Percentiles rank a stretch among this genome's conserved stretches.
Conservation (phyloP, 495 filamentous ascomycete species). For the Xylaria grammica region DNA sequence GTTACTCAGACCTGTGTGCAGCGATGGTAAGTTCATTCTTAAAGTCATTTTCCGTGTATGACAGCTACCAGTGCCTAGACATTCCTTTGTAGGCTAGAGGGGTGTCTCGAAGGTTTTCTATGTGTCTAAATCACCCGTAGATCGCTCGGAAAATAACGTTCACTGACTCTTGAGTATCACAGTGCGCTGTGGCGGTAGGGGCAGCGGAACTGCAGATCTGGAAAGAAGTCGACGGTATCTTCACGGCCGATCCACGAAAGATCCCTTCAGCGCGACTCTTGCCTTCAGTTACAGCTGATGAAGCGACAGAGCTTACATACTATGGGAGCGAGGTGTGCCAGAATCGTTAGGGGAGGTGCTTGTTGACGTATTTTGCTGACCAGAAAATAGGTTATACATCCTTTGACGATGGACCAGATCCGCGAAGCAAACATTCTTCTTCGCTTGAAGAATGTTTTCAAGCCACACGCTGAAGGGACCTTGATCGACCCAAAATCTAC, state of each 20-base stretch:
- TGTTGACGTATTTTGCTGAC: conserved; percentile 16
- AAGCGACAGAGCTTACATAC: conserved; percentile 61
- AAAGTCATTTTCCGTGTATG: too few relatives aligned
- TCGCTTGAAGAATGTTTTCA: conserved; percentile 49
- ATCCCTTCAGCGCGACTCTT: conserved; percentile 56
- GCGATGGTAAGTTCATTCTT: conserved; percentile 37
- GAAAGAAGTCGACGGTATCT: conserved; percentile 64
- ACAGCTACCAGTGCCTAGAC: too few relatives aligned
- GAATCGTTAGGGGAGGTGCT: neutral
- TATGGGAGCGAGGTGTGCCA: conserved; percentile 53
- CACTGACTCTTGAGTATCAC: too few relatives aligned
- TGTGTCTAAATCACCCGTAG: too few relatives aligned
- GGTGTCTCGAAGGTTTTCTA: too few relatives aligned
- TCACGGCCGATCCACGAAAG: conserved; percentile 61
- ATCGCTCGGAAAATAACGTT: too few relatives aligned
- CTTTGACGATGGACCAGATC: conserved; percentile 51
- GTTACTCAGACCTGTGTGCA: conserved; percentile 60
- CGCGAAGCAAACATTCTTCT: conserved; percentile 43
- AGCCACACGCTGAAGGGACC: conserved; percentile 44
- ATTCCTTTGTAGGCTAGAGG: too few relatives aligned
- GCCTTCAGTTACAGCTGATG: conserved; percentile 54
- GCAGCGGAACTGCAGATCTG: conserved; percentile 60
- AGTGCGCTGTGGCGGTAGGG: conserved; percentile 48
- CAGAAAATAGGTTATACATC: conserved; percentile 43
- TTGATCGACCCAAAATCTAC: conserved; percentile 40